Evolutionary conservation across 1,139 yeast genomes (phyloP).

Genomic region (Meyerozyma smithsonii): DNA sequence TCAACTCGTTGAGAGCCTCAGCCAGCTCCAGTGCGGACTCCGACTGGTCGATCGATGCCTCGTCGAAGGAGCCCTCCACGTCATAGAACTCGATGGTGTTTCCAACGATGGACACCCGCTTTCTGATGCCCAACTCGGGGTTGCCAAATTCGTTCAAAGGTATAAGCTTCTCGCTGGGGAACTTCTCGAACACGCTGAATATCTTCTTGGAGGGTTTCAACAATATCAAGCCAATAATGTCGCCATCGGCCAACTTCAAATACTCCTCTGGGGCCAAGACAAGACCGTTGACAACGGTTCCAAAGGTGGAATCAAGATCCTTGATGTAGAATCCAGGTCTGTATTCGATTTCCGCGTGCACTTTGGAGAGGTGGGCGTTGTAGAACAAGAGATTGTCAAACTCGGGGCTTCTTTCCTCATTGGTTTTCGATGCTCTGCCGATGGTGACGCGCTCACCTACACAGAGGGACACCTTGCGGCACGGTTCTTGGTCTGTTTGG

Average conservation of each 20-base stretch:
- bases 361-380: slow-evolving; percentile 11
- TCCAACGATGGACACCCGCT: neutral
- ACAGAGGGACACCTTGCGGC: neutral
- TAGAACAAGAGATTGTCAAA: slow-evolving; percentile 9
- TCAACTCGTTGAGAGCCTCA: neutral
- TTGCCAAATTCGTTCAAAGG: slow-evolving; percentile 21
- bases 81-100: neutral
- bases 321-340: slow-evolving; percentile 20
- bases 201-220: slow-evolving; percentile 24
- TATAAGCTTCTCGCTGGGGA: slow-evolving; percentile 10
- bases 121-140: slow-evolving; percentile 20
- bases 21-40: neutral
- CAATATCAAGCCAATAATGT: slow-evolving; percentile 29
- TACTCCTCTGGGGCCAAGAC: slow-evolving; percentile 19
- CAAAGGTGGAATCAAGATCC: slow-evolving; percentile 37
- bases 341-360: slow-evolving; percentile 8
- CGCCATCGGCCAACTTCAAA: slow-evolving; percentile 19
- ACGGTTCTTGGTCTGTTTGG: neutral
- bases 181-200: slow-evolving; percentile 12
- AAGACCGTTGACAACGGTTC: slow-evolving; percentile 30
- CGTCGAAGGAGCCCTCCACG: slow-evolving; percentile 3
- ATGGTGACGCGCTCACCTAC: neutral
- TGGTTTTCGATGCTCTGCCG: slow-evolving; percentile 10
- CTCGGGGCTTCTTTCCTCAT: slow-evolving; percentile 8
- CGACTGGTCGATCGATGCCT: slow-evolving; percentile 1